phyloP scores from a whole-genome alignment of 768 basidiomycete genomes.

The Hirschioporus abietinus region DNA sequence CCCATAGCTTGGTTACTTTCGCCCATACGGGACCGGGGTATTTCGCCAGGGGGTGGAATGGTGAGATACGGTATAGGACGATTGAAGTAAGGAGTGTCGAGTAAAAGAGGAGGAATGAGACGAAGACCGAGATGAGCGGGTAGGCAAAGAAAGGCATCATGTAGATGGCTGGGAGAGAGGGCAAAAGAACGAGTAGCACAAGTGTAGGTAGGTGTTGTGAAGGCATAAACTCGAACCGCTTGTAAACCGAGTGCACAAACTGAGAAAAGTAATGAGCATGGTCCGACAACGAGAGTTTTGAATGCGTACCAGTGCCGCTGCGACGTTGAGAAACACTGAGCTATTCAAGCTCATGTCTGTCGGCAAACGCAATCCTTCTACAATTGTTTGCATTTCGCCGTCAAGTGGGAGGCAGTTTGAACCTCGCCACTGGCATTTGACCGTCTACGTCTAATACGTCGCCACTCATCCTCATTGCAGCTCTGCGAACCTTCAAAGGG shows the following conservation, averaged over 20 bases:
- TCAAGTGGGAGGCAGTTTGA: too few relatives aligned
- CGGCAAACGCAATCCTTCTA: too few relatives aligned
- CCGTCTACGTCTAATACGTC: too few relatives aligned
- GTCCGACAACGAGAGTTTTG: background rate
- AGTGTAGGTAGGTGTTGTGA: background rate
- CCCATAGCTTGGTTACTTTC: conserved; percentile 36
- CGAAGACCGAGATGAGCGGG: background rate
- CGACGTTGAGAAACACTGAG: background rate
- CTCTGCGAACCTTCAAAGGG: too few relatives aligned
- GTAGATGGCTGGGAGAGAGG: background rate
- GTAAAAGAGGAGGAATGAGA: conserved; percentile 18
- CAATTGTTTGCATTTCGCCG: too few relatives aligned
- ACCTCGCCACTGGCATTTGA: too few relatives aligned
- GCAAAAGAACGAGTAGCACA: background rate
- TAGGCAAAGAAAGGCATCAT: background rate
- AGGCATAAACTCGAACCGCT: background rate
- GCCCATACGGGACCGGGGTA: conserved; percentile 45
- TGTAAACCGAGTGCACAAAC: background rate
- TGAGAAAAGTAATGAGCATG: background rate
- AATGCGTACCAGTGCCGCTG: background rate
- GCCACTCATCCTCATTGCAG: too few relatives aligned
- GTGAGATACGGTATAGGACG: conserved; percentile 41
- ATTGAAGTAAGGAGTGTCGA: conserved; percentile 25
- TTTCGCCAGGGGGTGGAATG: conserved; percentile 47
- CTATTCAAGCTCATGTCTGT: too few relatives aligned